Percentiles rank a stretch among this genome's conserved stretches.
Evolutionary conservation across 257 asterid species (phyloP).

Genomic region (Nyctanthes arbortristis): DNA sequence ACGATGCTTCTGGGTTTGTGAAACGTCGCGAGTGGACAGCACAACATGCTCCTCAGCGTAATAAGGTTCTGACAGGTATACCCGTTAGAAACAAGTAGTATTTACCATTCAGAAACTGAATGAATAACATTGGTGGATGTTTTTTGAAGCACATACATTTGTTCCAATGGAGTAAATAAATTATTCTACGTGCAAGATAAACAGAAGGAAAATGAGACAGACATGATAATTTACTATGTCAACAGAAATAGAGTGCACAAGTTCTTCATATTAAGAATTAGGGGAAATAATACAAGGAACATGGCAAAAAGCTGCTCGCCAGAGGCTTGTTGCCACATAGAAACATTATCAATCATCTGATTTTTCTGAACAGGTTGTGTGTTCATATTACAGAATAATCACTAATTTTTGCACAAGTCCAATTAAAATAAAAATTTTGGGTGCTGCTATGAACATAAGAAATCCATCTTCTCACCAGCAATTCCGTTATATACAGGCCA

Average conservation of each 20-base stretch:
- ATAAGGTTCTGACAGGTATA: slow-evolving; percentile 43
- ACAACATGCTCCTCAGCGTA: slow-evolving; percentile 46
- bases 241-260: not conserved
- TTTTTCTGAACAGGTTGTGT: not conserved
- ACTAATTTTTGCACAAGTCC: not conserved
- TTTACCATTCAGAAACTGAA: slow-evolving; percentile 5
- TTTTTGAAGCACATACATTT: not conserved
- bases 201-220: not conserved
- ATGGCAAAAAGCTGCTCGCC: no score
- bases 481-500: not conserved
- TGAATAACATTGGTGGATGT: not conserved
- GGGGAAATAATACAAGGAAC: not conserved
- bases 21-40: slow-evolving; percentile 46
- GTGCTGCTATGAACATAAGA: not conserved
- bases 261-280: not conserved
- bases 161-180: not conserved
- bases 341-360: not conserved
- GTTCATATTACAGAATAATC: not conserved
- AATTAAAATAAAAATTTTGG: no score
- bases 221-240: not conserved
- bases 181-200: not conserved
- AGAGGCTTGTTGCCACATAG: not conserved
- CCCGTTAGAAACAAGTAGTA: slow-evolving; percentile 19
- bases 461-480: not conserved
- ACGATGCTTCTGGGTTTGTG: slow-evolving; percentile 40